phyloP scores from a whole-genome alignment of 345 rosid species.

The Salix viminalis region DNA sequence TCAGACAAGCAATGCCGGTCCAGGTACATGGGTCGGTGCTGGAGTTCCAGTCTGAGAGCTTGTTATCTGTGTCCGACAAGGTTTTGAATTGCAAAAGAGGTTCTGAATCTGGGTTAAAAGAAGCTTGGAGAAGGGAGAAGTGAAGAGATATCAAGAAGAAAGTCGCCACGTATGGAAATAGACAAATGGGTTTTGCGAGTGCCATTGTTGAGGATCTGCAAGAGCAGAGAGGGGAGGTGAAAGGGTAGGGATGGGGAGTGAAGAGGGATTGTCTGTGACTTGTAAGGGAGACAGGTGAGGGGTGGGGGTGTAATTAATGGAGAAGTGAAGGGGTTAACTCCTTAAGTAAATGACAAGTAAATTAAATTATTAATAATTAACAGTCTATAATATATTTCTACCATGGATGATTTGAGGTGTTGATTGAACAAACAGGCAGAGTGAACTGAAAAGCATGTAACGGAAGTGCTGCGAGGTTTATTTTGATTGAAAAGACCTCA shows the following conservation, averaged over 20 bases:
- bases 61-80: constrained; percentile 46
- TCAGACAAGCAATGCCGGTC: constrained; percentile 63
- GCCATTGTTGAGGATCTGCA: constrained; percentile 41
- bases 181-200: constrained; percentile 10
- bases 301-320: constrained; percentile 17
- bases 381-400: background rate
- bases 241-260: constrained; percentile 12
- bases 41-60: constrained; percentile 60
- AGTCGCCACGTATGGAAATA: constrained; percentile 3
- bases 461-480: constrained; percentile 1
- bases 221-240: constrained; percentile 1
- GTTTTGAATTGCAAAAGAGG: constrained; percentile 53
- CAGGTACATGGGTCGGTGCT: constrained; percentile 52
- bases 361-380: background rate
- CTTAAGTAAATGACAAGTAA: constrained; percentile 5
- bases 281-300: constrained; percentile 12
- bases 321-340: constrained; percentile 18
- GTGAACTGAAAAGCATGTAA: constrained; percentile 18
- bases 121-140: constrained; percentile 18
- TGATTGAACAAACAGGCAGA: constrained; percentile 3
- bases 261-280: background rate
- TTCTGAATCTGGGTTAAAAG: constrained; percentile 44
- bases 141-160: constrained; percentile 9
- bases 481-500: background rate
- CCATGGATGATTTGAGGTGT: background rate